Base-by-base conservation (phyloP, 192 early-diverging fungal genomes). In the Entomortierella parvispora region DNA sequence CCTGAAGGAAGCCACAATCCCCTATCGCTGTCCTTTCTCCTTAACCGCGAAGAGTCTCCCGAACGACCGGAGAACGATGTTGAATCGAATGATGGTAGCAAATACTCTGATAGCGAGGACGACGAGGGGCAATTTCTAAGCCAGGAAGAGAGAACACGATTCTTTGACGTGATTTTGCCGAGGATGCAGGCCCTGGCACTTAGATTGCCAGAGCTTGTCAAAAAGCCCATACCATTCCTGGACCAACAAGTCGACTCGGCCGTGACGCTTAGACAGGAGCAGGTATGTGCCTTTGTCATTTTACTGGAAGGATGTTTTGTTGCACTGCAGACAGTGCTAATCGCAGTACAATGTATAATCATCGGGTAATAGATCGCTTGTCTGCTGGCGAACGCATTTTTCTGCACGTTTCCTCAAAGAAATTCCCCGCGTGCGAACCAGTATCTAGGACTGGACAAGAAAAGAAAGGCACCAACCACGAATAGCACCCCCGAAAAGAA, bases 341-440 rank as follows among this genome's bases (percentile, higher is more conserved):
- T n/a, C n/a, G n/a, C n/a, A n/a, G n/a, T n/a, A n/a, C n/a, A n/a
- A n/a, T n/a, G n/a, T 9, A 54, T 52, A 1, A 58, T 10, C 56
- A 33, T 11, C 57, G 23, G 49, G 22, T 23, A 5, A 37, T 54
- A 77, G 74, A 77, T 77, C n/a, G 74, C 65, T 1, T 77, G 74
- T 49, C 40, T 77, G 14, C 25, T 77, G 11, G 74, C 74, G 5
- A 68, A 77, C 20, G 74, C 74, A 3, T 77, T 77, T 54, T 77
- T 77, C 61, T 52, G 55, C 55, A 77, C 74, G 7, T 77, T 64
- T 34, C 74, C 74, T 0, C 48, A 42, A 8, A 48, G 68, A 29
- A 62, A 62, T 34, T n/a, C 31, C 10, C 54, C 51, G 17, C 12
- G 55, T 4, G 55, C 43, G 17, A 20, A 22, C 28, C 18, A 33